Evolutionary conservation across 2,329 filamentous ascomycete genomes (phyloP), one percentile per base, ranked within the genome.

Genomic region (Furcasterigmium furcatum): DNA sequence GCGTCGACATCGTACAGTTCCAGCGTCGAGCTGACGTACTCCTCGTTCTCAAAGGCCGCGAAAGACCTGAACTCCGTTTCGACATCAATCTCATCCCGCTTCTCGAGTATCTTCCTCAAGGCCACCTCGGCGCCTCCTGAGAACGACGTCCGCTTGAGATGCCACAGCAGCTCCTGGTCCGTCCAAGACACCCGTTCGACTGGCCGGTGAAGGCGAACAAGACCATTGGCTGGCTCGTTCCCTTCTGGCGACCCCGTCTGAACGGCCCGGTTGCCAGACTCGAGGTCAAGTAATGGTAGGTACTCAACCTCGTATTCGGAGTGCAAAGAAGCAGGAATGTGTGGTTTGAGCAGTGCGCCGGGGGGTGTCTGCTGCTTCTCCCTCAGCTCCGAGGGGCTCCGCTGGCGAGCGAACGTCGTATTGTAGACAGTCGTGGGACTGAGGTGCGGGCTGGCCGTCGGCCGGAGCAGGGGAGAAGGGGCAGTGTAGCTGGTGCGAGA

Each of bases 1-100:
- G 60, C 59, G 1, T 68, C 70, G 12, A 83, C 66, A 50, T 82
- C 78, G 53, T 79, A 82, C 4, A 82, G 72, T 51, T 80, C 77
- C 49, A 78, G 79, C 14, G 77, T 76, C 3, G 74, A 72, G 47
- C 75, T 74, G 4, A 67, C 67, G 32, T 71, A 70, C 22, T 66
- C 62, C 8, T 63, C 58, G n/a, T n/a, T n/a, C 34, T 72, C 67
- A 30, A 59, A 65, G 8, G 60, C 53, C 2, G 65, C 65, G 53
- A 65, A 65, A 29, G 58, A 55, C 13, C 54, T 46, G 27, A 72
- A 65, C 9, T 64, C 41, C 14, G 55, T 46, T 3, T 55, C 46
- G 19, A 55, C 46, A 18, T 67, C 60, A 8, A 69, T 58, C 9
- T 70, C 67, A 9, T 54, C 42, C 41, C 61, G 61, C 40, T 52